Percentiles rank a stretch among this genome's conserved stretches.
Conservation (phyloP, 1,139 yeast genomes). For the Suhomyces yuchorum region DNA sequence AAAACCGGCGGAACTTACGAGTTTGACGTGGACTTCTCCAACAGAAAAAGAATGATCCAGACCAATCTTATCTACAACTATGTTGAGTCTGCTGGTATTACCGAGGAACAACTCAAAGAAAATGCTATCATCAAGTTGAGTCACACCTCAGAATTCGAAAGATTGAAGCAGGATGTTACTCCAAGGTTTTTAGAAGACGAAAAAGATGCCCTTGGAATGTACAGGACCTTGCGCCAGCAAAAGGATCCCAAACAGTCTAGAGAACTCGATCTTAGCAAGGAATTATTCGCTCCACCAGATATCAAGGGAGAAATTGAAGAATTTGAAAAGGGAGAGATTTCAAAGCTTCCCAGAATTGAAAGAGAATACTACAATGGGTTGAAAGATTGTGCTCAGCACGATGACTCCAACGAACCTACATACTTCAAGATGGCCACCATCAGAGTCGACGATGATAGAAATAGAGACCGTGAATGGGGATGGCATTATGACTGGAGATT, state of each 20-base stretch:
- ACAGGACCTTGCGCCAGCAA: conserved; percentile 20
- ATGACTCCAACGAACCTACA: conserved; percentile 20
- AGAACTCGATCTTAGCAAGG: conserved; percentile 22
- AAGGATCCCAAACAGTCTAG: conserved; percentile 19
- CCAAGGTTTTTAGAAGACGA: conserved; percentile 24
- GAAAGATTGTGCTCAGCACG: conserved; percentile 13
- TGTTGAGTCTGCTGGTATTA: conserved; percentile 14
- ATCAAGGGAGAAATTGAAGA: conserved; percentile 23
- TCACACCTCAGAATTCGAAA: conserved; percentile 24
- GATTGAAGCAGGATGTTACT: conserved; percentile 20
- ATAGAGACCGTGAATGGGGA: conserved; percentile 32
- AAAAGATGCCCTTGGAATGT: conserved; percentile 30
- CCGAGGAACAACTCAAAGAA: conserved; percentile 15
- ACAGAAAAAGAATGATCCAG: conserved; percentile 17
- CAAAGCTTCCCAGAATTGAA: conserved; percentile 12
- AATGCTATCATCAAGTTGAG: conserved; percentile 21
- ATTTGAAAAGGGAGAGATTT: conserved; percentile 18
- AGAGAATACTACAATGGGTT: conserved; percentile 19
- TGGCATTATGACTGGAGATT: conserved; percentile 29
- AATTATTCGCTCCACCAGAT: conserved; percentile 27
- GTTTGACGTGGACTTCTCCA: conserved; percentile 29
- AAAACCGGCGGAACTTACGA: conserved; percentile 33
- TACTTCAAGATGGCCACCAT: conserved; percentile 24
- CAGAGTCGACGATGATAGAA: conserved; percentile 18
- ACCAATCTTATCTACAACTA: conserved; percentile 16